Base-by-base conservation (phyloP, 2,329 filamentous ascomycete species). In the Colletotrichum viniferum region DNA sequence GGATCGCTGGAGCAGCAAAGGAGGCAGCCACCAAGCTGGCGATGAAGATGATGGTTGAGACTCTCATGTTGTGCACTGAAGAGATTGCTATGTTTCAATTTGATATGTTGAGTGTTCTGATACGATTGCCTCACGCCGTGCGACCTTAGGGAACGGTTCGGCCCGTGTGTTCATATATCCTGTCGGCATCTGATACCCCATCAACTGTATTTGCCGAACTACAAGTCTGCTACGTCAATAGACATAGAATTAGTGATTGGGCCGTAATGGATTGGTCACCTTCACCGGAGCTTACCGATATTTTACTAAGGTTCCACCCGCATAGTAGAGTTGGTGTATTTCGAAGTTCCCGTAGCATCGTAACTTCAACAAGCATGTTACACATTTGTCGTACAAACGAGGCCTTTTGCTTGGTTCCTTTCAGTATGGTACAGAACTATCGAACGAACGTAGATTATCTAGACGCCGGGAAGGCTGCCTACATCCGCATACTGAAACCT, bases 101-200 rank as follows among this genome's bases (percentile, higher is more conserved):
- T 13, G 3, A 1, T 48, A 2, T 48, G 3, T 21, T 48, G 18
- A 12, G 3, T 48, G 5, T 48, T 1, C 1, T 3, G 9, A 12
- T 48, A n/a, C 5, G 9, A 10, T 12, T n/a, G 38, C 4, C 0
- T 9, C n/a, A 12, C 32, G 7, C 7, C 0, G 4, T 4, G 0
- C 36, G n/a, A n/a, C 7, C 4, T 4, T 18, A 5, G 3, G 10
- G 5, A 48, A 21, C 12, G 38, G 18, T 48, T 48, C n/a, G 43
- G 4, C 43, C 10, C 43, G 21, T 21, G 43, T 13, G n/a, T 52
- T 52, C n/a, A 52, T 52, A 52, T 52, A 52, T 52, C 3, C 10
- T 52, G 43, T 52, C 43, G n/a, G 43, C n/a, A 52, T 52, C 43
- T 52, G n/a, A 13, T 52, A 21, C 43, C 43, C 9, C n/a, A 10